Conservation (phyloP, 768 basidiomycete genomes). For the Amanita molliuscula region DNA sequence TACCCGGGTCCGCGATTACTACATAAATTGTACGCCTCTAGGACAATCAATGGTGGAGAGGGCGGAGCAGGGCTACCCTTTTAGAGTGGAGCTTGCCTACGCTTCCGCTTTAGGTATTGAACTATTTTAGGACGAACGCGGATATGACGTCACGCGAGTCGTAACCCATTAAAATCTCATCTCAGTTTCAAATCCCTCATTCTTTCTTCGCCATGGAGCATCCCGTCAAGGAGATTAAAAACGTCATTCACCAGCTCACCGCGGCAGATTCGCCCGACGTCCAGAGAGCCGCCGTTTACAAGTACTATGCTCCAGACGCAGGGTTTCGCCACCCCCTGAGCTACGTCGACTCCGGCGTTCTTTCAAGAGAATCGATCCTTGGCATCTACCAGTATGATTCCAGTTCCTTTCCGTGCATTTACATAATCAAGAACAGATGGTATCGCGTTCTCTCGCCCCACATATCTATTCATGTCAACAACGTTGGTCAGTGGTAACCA, state of each 20-base stretch:
- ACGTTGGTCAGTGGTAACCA: constrained; percentile 24
- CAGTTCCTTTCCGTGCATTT: neutral
- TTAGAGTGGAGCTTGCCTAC: too few relatives aligned
- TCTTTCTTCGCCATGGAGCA: constrained; percentile 34
- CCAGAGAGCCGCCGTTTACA: constrained; percentile 32
- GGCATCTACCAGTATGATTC: constrained; percentile 39
- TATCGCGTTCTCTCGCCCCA: constrained; percentile 44
- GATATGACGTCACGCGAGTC: neutral
- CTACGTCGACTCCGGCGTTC: constrained; percentile 26
- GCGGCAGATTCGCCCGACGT: constrained; percentile 31
- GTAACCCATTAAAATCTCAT: neutral
- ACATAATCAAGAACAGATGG: constrained; percentile 27
- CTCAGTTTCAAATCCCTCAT: neutral
- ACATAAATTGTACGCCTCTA: too few relatives aligned
- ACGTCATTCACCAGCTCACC: constrained; percentile 30
- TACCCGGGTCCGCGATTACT: too few relatives aligned
- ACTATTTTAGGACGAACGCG: neutral
- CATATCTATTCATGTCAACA: constrained; percentile 23
- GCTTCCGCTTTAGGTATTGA: too few relatives aligned
- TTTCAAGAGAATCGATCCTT: constrained; percentile 39
- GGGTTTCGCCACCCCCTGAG: constrained; percentile 45
- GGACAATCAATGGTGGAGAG: too few relatives aligned
- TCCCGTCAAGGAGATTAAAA: constrained; percentile 34
- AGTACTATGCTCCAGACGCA: constrained; percentile 40
- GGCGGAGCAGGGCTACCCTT: too few relatives aligned